Percentiles rank a stretch among this genome's conserved stretches.
Evolutionary conservation across 2,329 filamentous ascomycete species (phyloP).

Genomic region (Penicillium thymicola): DNA sequence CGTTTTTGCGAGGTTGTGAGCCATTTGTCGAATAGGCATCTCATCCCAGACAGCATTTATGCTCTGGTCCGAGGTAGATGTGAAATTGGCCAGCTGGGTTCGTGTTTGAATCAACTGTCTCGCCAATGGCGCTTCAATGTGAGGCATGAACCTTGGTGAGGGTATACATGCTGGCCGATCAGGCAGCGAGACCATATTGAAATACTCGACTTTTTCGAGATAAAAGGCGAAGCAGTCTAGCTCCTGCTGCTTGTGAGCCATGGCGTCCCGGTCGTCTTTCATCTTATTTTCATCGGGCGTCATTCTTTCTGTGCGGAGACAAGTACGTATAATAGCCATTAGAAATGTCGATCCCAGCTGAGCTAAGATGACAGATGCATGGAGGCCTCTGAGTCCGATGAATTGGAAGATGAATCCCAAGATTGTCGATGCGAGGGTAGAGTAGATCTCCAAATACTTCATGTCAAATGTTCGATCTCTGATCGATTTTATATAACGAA

Average conservation of each 20-base stretch:
- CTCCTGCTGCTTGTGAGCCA: slow-evolving; percentile 29
- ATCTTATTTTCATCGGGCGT: slow-evolving; percentile 29
- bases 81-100: slow-evolving; percentile 23
- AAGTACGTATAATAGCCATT: slow-evolving; percentile 38
- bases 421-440: slow-evolving; percentile 27
- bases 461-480: slow-evolving; percentile 13
- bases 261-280: slow-evolving; percentile 18
- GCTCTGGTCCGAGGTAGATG: slow-evolving; percentile 5
- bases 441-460: slow-evolving; percentile 18
- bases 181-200: slow-evolving; percentile 15
- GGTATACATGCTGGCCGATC: slow-evolving; percentile 4
- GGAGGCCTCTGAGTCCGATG: slow-evolving; percentile 37
- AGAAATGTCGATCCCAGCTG: slow-evolving; percentile 36
- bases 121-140: background rate
- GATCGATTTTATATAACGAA: slow-evolving; percentile 31
- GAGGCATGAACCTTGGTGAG: background rate
- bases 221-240: slow-evolving; percentile 33
- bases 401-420: slow-evolving; percentile 41
- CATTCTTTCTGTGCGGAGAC: slow-evolving; percentile 34
- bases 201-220: slow-evolving; percentile 24
- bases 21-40: slow-evolving; percentile 27
- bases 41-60: slow-evolving; percentile 22
- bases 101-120: slow-evolving; percentile 22
- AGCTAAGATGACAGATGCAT: slow-evolving; percentile 36
- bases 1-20: slow-evolving; percentile 18